phyloP scores from a whole-genome alignment of 495 filamentous ascomycete genomes.

The Chaetomium fimeti region DNA sequence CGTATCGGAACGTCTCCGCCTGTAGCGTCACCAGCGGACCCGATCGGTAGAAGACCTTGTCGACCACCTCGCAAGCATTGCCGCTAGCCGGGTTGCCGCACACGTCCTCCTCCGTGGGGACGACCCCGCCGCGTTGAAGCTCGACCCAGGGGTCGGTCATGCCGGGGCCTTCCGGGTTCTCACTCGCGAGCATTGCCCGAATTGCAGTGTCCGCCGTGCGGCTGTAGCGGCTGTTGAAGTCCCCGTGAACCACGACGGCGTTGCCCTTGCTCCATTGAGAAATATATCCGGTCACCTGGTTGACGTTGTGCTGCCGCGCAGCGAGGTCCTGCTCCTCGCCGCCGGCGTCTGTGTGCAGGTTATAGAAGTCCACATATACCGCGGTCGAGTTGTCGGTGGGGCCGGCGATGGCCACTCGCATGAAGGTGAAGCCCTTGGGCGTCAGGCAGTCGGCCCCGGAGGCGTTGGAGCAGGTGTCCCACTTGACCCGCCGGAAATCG shows the following conservation, averaged over 20 bases:
- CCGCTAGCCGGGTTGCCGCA: conserved; percentile 51
- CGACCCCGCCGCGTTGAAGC: conserved; percentile 43
- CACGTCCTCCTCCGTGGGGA: conserved; percentile 45
- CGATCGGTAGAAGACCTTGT: conserved; percentile 61
- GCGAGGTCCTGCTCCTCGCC: conserved; percentile 47
- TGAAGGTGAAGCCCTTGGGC: conserved; percentile 64
- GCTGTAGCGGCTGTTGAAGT: conserved; percentile 60
- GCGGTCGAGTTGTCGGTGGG: conserved; percentile 26
- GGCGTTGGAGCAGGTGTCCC: conserved; percentile 55
- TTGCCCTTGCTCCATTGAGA: conserved; percentile 52
- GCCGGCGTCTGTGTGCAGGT: conserved; percentile 63
- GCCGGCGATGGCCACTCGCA: conserved; percentile 42
- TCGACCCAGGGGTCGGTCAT: conserved; percentile 56
- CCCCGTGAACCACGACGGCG: conserved; percentile 59
- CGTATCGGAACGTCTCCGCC: conserved; percentile 51
- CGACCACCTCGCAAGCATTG: conserved; percentile 58
- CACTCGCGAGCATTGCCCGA: conserved; percentile 40
- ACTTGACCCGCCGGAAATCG: conserved; percentile 56
- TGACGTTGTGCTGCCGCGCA: conserved; percentile 55
- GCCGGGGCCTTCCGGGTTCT: conserved; percentile 32
- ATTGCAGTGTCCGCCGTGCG: conserved; percentile 49
- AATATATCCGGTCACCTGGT: conserved; percentile 57
- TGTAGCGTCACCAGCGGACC: conserved; percentile 46
- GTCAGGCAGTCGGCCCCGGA: conserved; percentile 59
- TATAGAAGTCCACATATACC: conserved; percentile 58